phyloP scores from a whole-genome alignment of 2,329 filamentous ascomycete species.

The Thielaviopsis musarum region DNA sequence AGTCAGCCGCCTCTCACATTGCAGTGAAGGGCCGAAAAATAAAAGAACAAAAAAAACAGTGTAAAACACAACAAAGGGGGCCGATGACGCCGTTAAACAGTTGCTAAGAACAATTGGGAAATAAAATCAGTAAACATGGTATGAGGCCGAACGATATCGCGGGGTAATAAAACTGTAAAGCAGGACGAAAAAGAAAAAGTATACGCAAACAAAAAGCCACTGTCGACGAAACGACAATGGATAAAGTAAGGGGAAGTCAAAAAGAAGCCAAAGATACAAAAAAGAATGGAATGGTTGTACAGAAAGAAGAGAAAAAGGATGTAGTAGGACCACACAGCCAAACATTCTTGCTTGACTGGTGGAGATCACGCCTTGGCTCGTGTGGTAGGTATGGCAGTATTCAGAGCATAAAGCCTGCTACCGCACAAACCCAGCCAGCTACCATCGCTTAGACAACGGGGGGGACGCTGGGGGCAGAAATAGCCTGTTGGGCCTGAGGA shows the following conservation, averaged over 20 bases:
- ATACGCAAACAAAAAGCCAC: neutral
- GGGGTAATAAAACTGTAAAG: conserved; percentile 1
- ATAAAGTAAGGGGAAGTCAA: neutral
- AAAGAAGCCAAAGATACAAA: neutral
- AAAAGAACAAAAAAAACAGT: conserved; percentile 4
- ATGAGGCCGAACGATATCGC: neutral
- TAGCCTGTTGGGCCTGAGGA: neutral
- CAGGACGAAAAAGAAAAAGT: conserved; percentile 2
- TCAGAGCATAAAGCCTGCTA: neutral
- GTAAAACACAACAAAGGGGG: conserved; percentile 1
- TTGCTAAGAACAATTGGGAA: neutral
- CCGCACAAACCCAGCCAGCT: neutral
- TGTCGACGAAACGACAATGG: neutral
- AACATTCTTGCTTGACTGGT: neutral
- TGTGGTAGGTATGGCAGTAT: too few species aligned
- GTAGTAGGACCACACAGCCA: neutral
- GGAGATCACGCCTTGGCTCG: neutral
- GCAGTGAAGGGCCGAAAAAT: neutral
- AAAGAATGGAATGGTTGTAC: neutral
- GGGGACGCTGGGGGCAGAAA: conserved; percentile 10
- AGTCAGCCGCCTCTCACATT: neutral
- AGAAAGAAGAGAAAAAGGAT: neutral
- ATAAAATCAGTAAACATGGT: neutral
- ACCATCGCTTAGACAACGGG: conserved; percentile 20
- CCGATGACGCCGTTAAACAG: neutral